A percentile compares a stretch with the other conserved stretches of the same genome.
These are phyloP conservation scores for Verbena officinalis DNA, from an alignment of 257 asterid genomes.

Conservation along the genomic window DNA sequence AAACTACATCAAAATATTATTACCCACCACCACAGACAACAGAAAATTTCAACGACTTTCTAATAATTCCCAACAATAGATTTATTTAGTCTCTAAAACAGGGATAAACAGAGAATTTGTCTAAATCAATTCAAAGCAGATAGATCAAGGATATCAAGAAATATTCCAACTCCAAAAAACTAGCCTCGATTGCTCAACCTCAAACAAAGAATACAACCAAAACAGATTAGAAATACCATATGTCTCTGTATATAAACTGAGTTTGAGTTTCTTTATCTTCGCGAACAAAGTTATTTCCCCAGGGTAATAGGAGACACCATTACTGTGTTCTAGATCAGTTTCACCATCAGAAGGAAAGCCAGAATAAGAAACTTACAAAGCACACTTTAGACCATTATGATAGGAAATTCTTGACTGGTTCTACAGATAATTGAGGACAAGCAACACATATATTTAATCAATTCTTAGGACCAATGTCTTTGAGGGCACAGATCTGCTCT, in stretches of 20 bases:
- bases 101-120: too few relatives aligned
- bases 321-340: conserved; percentile 5
- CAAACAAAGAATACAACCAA: neutral
- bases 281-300: conserved; percentile 1
- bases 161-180: neutral
- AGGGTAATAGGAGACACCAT: neutral
- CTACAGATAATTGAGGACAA: conserved; percentile 19
- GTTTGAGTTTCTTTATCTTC: neutral
- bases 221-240: neutral
- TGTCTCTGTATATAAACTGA: neutral
- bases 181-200: neutral
- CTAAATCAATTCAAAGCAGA: too few relatives aligned
- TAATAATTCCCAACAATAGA: too few relatives aligned
- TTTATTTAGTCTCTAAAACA: too few relatives aligned
- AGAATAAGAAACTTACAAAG: too few relatives aligned
- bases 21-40: too few relatives aligned
- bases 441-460: conserved; percentile 16
- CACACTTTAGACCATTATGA: conserved; percentile 19
- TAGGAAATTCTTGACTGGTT: conserved; percentile 17
- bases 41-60: too few relatives aligned
- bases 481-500: conserved; percentile 70
- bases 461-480: conserved; percentile 65
- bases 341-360: conserved; percentile 17
- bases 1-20: too few relatives aligned
- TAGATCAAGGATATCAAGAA: neutral